Base-by-base conservation (phyloP, 2,329 filamentous ascomycete species). In the Cytospora mali region DNA sequence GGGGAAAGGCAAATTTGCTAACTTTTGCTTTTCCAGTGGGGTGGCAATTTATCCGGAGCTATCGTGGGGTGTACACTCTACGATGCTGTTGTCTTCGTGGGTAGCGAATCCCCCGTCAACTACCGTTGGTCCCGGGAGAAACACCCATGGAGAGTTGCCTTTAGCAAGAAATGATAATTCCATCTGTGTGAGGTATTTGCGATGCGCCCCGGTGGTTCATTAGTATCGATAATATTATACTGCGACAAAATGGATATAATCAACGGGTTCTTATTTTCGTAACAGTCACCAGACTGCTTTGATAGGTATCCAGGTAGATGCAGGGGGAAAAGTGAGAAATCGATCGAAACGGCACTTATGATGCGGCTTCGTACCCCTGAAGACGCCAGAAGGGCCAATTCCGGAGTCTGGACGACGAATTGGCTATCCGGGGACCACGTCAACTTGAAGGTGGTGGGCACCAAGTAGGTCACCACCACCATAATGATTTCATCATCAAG, bases 81-180 rank as follows among this genome's bases (percentile, higher is more conserved):
- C 42, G 73, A 75, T 56, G 64, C 66, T 1, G 68, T 74, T 33
- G 66, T 75, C n/a, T 75, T 72, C 58, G 66, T 70, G 23, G 70
- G 70, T 21, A 63, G 68, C 28, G 70, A 72, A 64, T 71, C 68
- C 33, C 70, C 71, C n/a, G 61, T 72, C 28, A 71, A 72, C 64
- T 70, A 70, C 50, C 64, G 64, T 18, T 65, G 63, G 63, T 61
- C 63, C 3, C 52, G 58, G 49, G 61, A 65, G 42, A 58, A 55
- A 53, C 52, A 65, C 25, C 48, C 54, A 31, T 63, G 61, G 56
- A 18, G 23, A 9, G 42, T 18, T 11, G 42, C 42, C n/a, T 21
- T 23, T n/a, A 23, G 23, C n/a, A 46, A 46, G 31, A 33, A 10
- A 13, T 33, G 9, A 33, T 33, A 33, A 21, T 23, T n/a, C n/a